A percentile compares a stretch with the other conserved stretches of the same genome.
Evolutionary conservation across 192 early-diverging fungal genomes (phyloP).

Genomic region (Podila minutissima): DNA sequence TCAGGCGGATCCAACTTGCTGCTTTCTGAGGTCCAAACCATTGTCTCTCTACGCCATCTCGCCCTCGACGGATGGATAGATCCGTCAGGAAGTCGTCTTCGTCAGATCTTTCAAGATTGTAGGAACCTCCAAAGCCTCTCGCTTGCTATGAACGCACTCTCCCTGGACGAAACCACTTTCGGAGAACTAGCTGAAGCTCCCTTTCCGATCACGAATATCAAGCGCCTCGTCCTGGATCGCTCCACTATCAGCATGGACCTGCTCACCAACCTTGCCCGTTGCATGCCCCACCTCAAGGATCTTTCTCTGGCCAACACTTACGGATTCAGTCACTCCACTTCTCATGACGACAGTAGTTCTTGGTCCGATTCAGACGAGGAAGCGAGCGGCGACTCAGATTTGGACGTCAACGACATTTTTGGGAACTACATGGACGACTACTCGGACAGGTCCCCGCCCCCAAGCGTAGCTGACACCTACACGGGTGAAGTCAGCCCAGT

Average conservation of each 20-base stretch:
- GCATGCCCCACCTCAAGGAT: slow-evolving; percentile 20
- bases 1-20: too few relatives aligned
- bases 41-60: too few relatives aligned
- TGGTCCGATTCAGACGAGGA: slow-evolving; percentile 4
- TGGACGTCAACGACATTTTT: neutral
- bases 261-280: slow-evolving; percentile 3
- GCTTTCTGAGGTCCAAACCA: too few relatives aligned
- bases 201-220: neutral
- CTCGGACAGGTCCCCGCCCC: neutral
- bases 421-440: neutral
- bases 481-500: too few relatives aligned
- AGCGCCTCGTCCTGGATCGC: slow-evolving; percentile 9
- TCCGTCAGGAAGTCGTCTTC: too few relatives aligned
- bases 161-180: too few relatives aligned
- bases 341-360: slow-evolving; percentile 5
- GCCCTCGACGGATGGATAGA: too few relatives aligned
- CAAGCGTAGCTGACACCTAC: too few relatives aligned
- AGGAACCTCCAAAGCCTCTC: too few relatives aligned
- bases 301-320: slow-evolving; percentile 15
- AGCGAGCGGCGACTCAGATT: neutral
- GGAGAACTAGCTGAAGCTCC: too few relatives aligned
- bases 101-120: too few relatives aligned
- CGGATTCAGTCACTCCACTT: slow-evolving; percentile 3
- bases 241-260: slow-evolving; percentile 13
- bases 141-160: too few relatives aligned